These are phyloP conservation scores for Fusarium transvaalense DNA, from an alignment of 2,329 filamentous ascomycete species.

Conservation along the genomic window DNA sequence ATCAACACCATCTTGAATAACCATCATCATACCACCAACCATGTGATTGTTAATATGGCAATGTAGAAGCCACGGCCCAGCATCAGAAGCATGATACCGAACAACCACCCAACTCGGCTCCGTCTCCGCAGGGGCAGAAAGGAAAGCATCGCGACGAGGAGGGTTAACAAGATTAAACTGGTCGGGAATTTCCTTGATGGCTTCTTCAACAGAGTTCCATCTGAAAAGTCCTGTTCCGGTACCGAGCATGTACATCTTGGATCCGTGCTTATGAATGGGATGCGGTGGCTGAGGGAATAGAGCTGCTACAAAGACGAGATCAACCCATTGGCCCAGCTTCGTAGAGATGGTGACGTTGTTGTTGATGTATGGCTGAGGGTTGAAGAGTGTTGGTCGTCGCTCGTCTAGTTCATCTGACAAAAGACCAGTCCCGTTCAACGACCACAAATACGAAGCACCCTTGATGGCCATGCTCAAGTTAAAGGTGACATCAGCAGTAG, in stretches of 20 bases:
- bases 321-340: slow-evolving; percentile 64
- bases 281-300: slow-evolving; percentile 63
- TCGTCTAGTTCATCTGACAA: slow-evolving; percentile 55
- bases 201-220: slow-evolving; percentile 67
- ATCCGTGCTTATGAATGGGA: slow-evolving; percentile 74
- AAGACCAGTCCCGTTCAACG: slow-evolving; percentile 61
- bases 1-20: slow-evolving; percentile 63
- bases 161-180: slow-evolving; percentile 70
- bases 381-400: slow-evolving; percentile 60
- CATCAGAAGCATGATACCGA: slow-evolving; percentile 65
- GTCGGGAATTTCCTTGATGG: slow-evolving; percentile 59
- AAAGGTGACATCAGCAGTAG: slow-evolving; percentile 60
- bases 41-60: slow-evolving; percentile 69
- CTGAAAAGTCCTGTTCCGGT: slow-evolving; percentile 63
- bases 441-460: slow-evolving; percentile 65
- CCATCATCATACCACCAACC: slow-evolving; percentile 66
- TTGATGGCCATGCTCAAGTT: slow-evolving; percentile 57
- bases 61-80: slow-evolving; percentile 67
- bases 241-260: slow-evolving; percentile 70
- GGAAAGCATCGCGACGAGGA: slow-evolving; percentile 62
- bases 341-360: slow-evolving; percentile 65
- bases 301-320: slow-evolving; percentile 64
- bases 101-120: slow-evolving; percentile 60
- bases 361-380: slow-evolving; percentile 50
- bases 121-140: slow-evolving; percentile 39